Evolutionary conservation across 495 filamentous ascomycete genomes (phyloP).

Genomic region (Diplogelasinospora grovesii): DNA sequence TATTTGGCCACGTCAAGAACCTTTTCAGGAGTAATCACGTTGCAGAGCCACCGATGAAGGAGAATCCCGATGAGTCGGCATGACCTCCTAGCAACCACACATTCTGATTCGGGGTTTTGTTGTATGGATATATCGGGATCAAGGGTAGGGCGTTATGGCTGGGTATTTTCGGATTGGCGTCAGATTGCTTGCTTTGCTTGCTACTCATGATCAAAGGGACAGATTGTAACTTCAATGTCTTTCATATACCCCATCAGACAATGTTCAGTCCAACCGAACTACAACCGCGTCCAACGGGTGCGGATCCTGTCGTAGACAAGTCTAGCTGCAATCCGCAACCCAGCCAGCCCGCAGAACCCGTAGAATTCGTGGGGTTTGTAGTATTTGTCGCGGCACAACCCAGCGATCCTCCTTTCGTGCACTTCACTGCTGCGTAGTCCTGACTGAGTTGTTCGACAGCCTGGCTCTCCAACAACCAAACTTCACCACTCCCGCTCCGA

Average conservation of each 20-base stretch:
- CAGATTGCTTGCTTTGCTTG: no score
- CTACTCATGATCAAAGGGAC: neutral
- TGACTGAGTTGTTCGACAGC: slow-evolving; percentile 1
- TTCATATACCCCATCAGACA: neutral
- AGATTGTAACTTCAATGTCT: neutral
- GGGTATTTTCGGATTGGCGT: no score
- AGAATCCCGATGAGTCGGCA: neutral
- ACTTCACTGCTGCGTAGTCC: slow-evolving; percentile 11
- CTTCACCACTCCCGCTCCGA: slow-evolving; percentile 4
- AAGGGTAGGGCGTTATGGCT: no score
- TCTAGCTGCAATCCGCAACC: slow-evolving; percentile 15
- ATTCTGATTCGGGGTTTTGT: no score
- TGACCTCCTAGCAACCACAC: neutral
- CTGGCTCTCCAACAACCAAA: slow-evolving; percentile 5
- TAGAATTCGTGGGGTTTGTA: slow-evolving; percentile 1
- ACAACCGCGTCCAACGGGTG: neutral
- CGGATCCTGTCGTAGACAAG: no score
- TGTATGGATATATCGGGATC: no score
- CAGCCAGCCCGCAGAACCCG: slow-evolving; percentile 9
- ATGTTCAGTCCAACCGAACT: slow-evolving; percentile 6
- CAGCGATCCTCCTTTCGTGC: slow-evolving; percentile 1
- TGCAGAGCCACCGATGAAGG: neutral
- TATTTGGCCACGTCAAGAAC: slow-evolving; percentile 10
- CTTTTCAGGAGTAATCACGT: slow-evolving; percentile 1
- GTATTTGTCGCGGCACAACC: slow-evolving; percentile 5